These are phyloP conservation scores for Phoenix dactylifera DNA, from an alignment of 176 grass and related monocot genomes.

Conservation along the genomic window DNA sequence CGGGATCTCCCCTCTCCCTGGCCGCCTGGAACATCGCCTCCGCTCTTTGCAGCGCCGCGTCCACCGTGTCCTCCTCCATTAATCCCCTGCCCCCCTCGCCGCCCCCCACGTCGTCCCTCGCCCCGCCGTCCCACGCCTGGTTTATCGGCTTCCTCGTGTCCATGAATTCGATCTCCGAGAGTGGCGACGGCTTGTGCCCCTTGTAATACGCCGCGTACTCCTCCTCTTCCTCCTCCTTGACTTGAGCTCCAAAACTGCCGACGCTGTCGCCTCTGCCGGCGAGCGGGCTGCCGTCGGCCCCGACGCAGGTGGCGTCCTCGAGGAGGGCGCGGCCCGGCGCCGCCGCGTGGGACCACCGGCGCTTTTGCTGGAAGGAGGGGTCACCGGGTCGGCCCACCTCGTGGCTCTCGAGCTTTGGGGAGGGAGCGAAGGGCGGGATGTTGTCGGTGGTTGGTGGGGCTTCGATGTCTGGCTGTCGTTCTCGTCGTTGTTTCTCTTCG, in stretches of 20 bases:
- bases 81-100: background rate
- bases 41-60: slow-evolving; percentile 43
- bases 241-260: background rate
- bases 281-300: slow-evolving; percentile 20
- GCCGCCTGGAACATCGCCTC: slow-evolving; percentile 55
- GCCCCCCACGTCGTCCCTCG: background rate
- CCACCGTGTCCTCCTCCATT: slow-evolving; percentile 49
- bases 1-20: slow-evolving; percentile 30
- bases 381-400: slow-evolving; percentile 19
- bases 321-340: background rate
- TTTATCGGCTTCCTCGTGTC: slow-evolving; percentile 69
- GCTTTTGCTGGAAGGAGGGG: slow-evolving; percentile 44
- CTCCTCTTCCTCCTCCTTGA: slow-evolving; percentile 23
- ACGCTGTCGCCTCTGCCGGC: background rate
- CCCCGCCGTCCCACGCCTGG: slow-evolving; percentile 28
- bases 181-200: slow-evolving; percentile 69
- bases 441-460: background rate
- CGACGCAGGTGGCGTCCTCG: slow-evolving; percentile 21
- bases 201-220: slow-evolving; percentile 49
- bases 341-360: slow-evolving; percentile 3
- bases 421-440: slow-evolving; percentile 45
- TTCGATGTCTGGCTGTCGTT: background rate
- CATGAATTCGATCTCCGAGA: slow-evolving; percentile 53
- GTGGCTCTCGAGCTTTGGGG: slow-evolving; percentile 38
- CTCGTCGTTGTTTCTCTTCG: background rate